Percentiles rank a stretch among this genome's conserved stretches.
Conservation (phyloP, 805 yeast species). For the Geotrichum ghanense region DNA sequence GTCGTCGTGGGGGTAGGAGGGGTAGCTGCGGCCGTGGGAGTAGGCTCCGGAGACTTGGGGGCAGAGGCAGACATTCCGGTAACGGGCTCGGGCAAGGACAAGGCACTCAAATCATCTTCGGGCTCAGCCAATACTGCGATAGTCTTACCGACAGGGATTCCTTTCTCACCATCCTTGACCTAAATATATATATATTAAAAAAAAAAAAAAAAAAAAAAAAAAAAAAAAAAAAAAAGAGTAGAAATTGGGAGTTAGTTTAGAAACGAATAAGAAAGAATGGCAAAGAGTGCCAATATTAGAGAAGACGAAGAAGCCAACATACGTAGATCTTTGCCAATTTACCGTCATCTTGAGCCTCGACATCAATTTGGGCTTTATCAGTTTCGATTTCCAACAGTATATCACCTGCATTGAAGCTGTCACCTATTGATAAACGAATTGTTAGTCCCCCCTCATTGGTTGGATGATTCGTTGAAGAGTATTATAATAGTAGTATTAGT, state of each 20-base stretch:
- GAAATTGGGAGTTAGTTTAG: neutral
- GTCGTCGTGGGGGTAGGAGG: constrained; percentile 25
- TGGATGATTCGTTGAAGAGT: neutral
- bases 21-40: constrained; percentile 37
- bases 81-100: constrained; percentile 44
- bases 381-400: constrained; percentile 95
- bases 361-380: constrained; percentile 96
- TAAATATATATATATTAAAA: constrained; percentile 6
- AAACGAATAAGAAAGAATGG: constrained; percentile 16
- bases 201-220: neutral
- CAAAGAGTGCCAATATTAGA: too few relatives aligned
- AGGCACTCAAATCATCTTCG: constrained; percentile 62
- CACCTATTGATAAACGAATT: constrained; percentile 34
- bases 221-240: too few relatives aligned
- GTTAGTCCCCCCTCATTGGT: neutral
- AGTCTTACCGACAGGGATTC: constrained; percentile 74
- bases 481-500: too few relatives aligned
- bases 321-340: constrained; percentile 60
- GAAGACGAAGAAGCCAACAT: too few relatives aligned
- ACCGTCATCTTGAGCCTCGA: constrained; percentile 94
- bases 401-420: constrained; percentile 74
- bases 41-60: constrained; percentile 14
- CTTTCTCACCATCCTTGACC: constrained; percentile 58
- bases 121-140: constrained; percentile 85
- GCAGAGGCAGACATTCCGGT: constrained; percentile 13